phyloP scores from a whole-genome alignment of 331 rosid species.

The Spiraea crenata region DNA sequence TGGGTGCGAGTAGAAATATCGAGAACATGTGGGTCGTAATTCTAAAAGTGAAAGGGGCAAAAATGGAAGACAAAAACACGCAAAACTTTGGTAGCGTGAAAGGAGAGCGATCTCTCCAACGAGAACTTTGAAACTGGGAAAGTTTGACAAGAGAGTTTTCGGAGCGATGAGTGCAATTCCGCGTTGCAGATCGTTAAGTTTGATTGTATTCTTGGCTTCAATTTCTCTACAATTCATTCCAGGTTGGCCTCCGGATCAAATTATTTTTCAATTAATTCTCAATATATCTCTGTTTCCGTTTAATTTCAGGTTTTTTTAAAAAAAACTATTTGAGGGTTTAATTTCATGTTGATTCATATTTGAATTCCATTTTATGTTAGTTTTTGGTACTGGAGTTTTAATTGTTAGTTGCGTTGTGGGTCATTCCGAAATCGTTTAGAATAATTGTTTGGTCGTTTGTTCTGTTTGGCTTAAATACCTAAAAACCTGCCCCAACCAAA shows the following conservation, averaged over 20 bases:
- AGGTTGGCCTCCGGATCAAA: slow-evolving; percentile 41
- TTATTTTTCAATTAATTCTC: background rate
- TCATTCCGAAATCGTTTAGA: background rate
- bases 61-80: background rate
- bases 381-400: background rate
- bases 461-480: background rate
- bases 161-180: slow-evolving; percentile 36
- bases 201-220: slow-evolving; percentile 27
- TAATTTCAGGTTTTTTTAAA: background rate
- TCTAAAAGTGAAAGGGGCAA: background rate
- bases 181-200: slow-evolving; percentile 32
- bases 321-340: too few species aligned
- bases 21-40: background rate
- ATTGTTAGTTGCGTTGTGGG: background rate
- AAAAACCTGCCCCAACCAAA: background rate
- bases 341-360: background rate
- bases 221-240: slow-evolving; percentile 43
- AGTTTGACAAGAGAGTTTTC: background rate
- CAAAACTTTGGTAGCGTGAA: background rate
- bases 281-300: too few species aligned
- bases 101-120: slow-evolving; percentile 4
- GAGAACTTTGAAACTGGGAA: slow-evolving; percentile 5
- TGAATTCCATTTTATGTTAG: background rate
- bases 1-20: background rate
- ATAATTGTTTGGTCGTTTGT: slow-evolving; percentile 3